A percentile compares a stretch with the other conserved stretches of the same genome.
Evolutionary conservation across 116 monocot genomes (phyloP).

Genomic region (Zostera marina): DNA sequence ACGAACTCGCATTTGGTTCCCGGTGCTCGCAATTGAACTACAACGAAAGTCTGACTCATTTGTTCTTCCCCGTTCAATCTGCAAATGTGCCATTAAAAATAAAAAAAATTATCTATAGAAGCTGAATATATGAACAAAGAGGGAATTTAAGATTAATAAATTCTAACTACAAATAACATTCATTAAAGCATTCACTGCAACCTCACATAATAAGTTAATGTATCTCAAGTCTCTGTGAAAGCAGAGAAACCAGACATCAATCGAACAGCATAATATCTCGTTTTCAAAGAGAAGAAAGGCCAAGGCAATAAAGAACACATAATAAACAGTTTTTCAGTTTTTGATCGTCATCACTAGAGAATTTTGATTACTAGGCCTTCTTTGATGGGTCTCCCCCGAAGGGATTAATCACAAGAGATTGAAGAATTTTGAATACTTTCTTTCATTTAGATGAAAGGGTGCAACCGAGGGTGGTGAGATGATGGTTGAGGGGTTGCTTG

Average conservation of each 20-base stretch:
- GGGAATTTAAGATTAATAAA: too few species aligned
- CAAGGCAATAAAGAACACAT: background rate
- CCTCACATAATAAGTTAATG: constrained; percentile 4
- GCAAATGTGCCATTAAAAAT: too few species aligned
- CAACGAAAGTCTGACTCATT: too few species aligned
- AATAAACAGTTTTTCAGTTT: constrained; percentile 6
- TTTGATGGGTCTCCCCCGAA: background rate
- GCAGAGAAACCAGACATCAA: background rate
- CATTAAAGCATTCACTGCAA: constrained; percentile 4
- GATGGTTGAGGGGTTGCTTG: constrained; percentile 5
- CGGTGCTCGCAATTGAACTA: too few species aligned
- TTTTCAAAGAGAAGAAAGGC: constrained; percentile 1
- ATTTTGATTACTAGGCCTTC: constrained; percentile 1
- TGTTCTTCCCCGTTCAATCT: too few species aligned
- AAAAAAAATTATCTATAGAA: too few species aligned
- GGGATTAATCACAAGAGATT: background rate
- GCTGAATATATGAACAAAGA: too few species aligned
- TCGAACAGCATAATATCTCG: constrained; percentile 3
- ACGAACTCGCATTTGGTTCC: too few species aligned
- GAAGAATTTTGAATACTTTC: background rate
- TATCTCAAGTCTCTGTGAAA: constrained; percentile 4
- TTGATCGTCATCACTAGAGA: background rate
- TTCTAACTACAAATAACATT: too few species aligned
- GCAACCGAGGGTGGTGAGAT: constrained; percentile 18
- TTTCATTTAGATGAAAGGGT: constrained; percentile 24